Conservation (phyloP, 257 asterid species). For the Solanum corneliomulleri region DNA sequence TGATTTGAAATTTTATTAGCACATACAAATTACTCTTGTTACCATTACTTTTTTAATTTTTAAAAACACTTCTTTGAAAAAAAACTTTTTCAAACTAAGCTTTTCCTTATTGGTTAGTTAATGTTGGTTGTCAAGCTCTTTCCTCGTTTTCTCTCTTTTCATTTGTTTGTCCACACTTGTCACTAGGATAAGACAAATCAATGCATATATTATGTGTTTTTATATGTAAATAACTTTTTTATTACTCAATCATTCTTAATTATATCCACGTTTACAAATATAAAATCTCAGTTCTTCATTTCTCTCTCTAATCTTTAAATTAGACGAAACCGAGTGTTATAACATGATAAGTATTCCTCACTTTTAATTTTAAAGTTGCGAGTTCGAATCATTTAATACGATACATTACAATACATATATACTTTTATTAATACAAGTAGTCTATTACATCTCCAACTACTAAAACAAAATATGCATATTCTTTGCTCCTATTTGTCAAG, state of each 20-base stretch:
- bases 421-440: neutral
- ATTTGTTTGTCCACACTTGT: neutral
- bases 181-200: neutral
- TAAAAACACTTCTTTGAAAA: neutral
- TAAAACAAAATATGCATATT: neutral
- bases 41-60: neutral
- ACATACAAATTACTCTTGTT: no score
- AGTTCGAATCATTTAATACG: neutral
- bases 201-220: neutral
- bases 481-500: neutral
- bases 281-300: no score
- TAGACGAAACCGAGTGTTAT: neutral
- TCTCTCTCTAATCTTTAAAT: neutral
- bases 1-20: neutral
- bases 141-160: neutral
- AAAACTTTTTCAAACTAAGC: neutral
- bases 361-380: no score
- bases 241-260: no score
- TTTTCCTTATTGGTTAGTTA: no score
- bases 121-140: no score
- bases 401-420: neutral
- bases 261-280: neutral
- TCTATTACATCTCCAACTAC: neutral
- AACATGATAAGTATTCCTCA: neutral
- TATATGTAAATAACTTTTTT: neutral